Conservation (phyloP, 1,284 basidiomycete genomes). For the Ustilago trichophora region DNA sequence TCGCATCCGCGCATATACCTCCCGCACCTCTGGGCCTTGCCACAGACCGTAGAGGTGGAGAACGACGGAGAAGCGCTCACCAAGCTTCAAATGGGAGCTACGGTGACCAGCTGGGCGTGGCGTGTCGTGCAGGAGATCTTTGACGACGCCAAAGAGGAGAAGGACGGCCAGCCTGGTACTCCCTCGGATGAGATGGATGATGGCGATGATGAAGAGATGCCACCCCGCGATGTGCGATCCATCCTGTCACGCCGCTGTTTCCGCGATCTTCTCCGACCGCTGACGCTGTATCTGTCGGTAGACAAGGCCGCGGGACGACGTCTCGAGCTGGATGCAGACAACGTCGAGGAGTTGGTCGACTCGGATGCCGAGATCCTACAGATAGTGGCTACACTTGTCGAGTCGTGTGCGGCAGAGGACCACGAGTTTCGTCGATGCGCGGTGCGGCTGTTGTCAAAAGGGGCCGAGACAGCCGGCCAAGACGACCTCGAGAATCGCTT, state of each 20-base stretch:
- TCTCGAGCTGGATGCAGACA: constrained; percentile 28
- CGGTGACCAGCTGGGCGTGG: constrained; percentile 42
- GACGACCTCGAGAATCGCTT: constrained; percentile 1
- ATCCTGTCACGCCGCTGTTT: constrained; percentile 36
- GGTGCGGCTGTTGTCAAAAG: not conserved
- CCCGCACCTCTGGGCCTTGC: constrained; percentile 36
- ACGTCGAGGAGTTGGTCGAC: constrained; percentile 43
- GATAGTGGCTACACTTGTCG: constrained; percentile 37
- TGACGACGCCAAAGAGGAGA: constrained; percentile 43
- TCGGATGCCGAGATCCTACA: constrained; percentile 49
- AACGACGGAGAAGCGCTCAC: constrained; percentile 21
- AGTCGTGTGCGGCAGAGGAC: constrained; percentile 37
- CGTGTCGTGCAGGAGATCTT: constrained; percentile 43
- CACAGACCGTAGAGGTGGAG: constrained; percentile 22
- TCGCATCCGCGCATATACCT: constrained; percentile 41
- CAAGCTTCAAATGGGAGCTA: constrained; percentile 38
- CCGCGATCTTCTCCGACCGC: constrained; percentile 15
- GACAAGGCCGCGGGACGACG: not conserved
- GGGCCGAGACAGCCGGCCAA: too few species aligned
- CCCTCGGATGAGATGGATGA: constrained; percentile 33
- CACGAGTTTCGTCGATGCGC: constrained; percentile 23
- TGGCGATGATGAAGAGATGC: constrained; percentile 24
- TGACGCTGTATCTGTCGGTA: constrained; percentile 22
- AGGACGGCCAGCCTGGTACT: constrained; percentile 15
- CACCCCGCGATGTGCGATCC: constrained; percentile 12